Evolutionary conservation across 2,329 filamentous ascomycete genomes (phyloP), one percentile per base, ranked within the genome.

Genomic region (Fusarium temperatum): DNA sequence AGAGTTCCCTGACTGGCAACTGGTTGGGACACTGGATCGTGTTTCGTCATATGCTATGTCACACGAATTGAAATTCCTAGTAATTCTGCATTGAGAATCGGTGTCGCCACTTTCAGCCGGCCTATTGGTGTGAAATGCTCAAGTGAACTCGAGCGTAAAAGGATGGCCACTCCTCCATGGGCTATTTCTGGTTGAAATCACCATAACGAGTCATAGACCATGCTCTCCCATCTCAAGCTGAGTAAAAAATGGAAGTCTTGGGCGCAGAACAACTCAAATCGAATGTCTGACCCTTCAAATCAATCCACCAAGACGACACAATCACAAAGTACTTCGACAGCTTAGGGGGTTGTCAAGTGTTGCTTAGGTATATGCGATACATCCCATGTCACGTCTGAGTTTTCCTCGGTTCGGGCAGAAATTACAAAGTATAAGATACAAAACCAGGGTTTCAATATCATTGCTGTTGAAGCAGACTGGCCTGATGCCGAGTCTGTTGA

Each of bases 381-480:
- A 8, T 72, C 71, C 12, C 71, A 74, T 41, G 67, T 51, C 3
- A 72, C 71, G 28, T 72, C 71, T 4, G 71, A 74, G 44, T 65
- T 74, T 15, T 68, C 62, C 42, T 61, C 66, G 1, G 63, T 68
- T 22, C 71, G 59, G 10, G 63, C 71, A 36, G 67, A 74, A 30
- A 68, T 74, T 15, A 74, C 63, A 17, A 74, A 74, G 51, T 61
- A 65, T 36, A 74, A 72, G 59, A 62, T 74, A 18, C 39, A 72
- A n/a, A 63, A 72, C 22, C 59, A 72, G 18, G 63, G 55, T 28
- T 74, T 74, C 51, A 65, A 74, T 5, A 74, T 74, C 18, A 58
- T 68, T 42, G 63, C 71, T 28, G 59, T 64, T 26, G 71, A 74
- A 41, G 58, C 67, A 13, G 71, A 74, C 35, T 74, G 71, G 71